Evolutionary conservation across 2,329 filamentous ascomycete species (phyloP), one percentile per base, ranked within the genome.

Genomic region (Graphilbum sp.): DNA sequence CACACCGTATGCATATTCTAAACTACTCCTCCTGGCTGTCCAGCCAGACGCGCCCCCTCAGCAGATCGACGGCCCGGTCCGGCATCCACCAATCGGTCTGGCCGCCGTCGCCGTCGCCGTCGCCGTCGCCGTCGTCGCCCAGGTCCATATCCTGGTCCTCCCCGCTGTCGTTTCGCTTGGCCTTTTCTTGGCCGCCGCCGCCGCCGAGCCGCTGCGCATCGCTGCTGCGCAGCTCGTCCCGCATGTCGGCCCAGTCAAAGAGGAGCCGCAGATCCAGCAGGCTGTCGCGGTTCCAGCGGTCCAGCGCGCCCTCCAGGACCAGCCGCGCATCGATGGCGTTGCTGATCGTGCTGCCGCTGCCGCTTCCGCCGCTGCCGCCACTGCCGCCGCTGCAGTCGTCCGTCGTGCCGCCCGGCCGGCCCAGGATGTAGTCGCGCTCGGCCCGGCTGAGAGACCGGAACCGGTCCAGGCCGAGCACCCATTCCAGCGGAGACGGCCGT

Each of bases 291-390:
- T 48, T 52, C 45, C 62, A 61, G 2, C 55, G 56, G 4, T 61
- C 56, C 35, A 63, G 40, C 25, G 64, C 63, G 18, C 61, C 59
- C 46, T 69, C 71, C 35, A 94, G 63, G 41, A 78, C 70, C 20
- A 94, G 59, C 30, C 79, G 65, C 24, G 75, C 72, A 52, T 94
- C 87, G 1, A 92, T 73, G 0, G 62, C 62, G 3, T 50, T 58
- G 15, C 50, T 59, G 1, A 55, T 50, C 6, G 11, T 6, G 11
- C 21, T 11, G 11, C 21, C 21, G 21, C 21, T 24, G 11, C 21
- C 21, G 21, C 21, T 6, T 6, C 5, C 21, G 11, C 21, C 11
- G 11, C 21, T 24, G 21, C 21, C 21, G 1, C 50, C 52, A n/a
- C 59, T 58, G 15, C 59, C 58, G 0, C 62, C 20, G n/a, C n/a